phyloP scores from a whole-genome alignment of 2,329 filamentous ascomycete species.

The Endothia cerciana region DNA sequence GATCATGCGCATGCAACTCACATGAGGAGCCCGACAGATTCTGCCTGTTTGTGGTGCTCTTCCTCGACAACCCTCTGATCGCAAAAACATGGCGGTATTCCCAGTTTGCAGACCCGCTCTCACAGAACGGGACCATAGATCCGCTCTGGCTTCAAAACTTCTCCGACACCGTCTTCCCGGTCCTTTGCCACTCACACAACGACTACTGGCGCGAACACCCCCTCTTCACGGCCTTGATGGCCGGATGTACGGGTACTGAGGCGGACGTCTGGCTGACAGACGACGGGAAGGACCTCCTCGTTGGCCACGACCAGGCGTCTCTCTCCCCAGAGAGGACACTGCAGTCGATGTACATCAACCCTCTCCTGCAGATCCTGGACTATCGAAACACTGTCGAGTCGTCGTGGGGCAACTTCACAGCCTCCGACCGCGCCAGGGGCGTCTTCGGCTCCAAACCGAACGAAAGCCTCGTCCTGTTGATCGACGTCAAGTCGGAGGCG shows the following conservation, averaged over 20 bases:
- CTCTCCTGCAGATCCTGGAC: background rate
- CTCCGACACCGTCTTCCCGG: background rate
- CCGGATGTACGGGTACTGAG: background rate
- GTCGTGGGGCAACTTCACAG: background rate
- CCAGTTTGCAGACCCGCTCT: background rate
- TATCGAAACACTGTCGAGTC: constrained; percentile 3
- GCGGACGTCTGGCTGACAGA: background rate
- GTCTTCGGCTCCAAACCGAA: background rate
- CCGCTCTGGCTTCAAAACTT: background rate
- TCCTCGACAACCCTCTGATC: background rate
- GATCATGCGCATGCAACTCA: background rate
- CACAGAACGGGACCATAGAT: background rate
- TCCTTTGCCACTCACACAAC: background rate
- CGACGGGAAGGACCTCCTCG: background rate
- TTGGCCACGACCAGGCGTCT: background rate
- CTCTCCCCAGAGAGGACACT: background rate
- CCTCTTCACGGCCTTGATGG: background rate
- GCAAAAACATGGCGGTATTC: background rate
- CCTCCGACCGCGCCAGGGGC: constrained; percentile 2
- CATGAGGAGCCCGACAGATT: background rate
- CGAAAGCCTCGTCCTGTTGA: background rate
- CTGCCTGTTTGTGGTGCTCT: background rate
- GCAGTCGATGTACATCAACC: background rate
- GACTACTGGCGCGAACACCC: background rate
- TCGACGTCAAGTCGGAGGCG: background rate